Evolutionary conservation across 2,329 filamentous ascomycete genomes (phyloP), one percentile per base, ranked within the genome.

Genomic region (Fusarium azukiicola): DNA sequence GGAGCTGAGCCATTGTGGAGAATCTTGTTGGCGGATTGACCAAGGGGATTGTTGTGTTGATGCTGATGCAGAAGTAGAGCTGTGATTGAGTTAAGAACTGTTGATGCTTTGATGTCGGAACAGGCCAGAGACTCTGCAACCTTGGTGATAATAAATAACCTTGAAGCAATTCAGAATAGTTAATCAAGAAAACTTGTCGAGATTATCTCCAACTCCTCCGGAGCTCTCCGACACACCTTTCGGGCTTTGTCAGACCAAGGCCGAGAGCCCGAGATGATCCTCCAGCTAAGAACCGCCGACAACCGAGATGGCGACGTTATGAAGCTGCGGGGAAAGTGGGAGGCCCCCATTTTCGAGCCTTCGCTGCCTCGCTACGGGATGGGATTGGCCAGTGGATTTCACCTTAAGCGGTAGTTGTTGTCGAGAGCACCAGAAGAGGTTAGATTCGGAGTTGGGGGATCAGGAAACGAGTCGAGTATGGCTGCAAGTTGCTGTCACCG

Each of bases 1-100:
- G 56, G 5, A 74, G 73, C 67, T 73, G 70, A 16, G 73, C 67
- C 75, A 77, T 77, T 69, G 68, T 56, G 70, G 44, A 66, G 42
- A 46, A 49, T n/a, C 17, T 19, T 63, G 42, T 5, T n/a, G 23
- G 40, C 11, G 17, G 19, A 23, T 66, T 66, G 61, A 66, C 40
- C 38, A 40, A 27, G 19, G 13, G 16, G 44, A 36, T 47, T 66
- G 61, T 47, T 27, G 27, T 21, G 36, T 66, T 49, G 27, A 38
- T 66, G 63, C 27, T n/a, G 12, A 46, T 38, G 44, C 19, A 36
- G 63, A 47, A 36, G 27, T 6, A 47, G 19, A 47, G 63, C 49
- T 66, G 17, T 49, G 32, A n/a, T 17, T 38, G 42, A 66, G 36
- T 44, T n/a, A 5, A n/a, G 38, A 44, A 36, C 44, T 49, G 42